Evolutionary conservation across 1,139 yeast species (phyloP), one percentile per base, ranked within the genome.

Genomic region (Candida sanyaensis): DNA sequence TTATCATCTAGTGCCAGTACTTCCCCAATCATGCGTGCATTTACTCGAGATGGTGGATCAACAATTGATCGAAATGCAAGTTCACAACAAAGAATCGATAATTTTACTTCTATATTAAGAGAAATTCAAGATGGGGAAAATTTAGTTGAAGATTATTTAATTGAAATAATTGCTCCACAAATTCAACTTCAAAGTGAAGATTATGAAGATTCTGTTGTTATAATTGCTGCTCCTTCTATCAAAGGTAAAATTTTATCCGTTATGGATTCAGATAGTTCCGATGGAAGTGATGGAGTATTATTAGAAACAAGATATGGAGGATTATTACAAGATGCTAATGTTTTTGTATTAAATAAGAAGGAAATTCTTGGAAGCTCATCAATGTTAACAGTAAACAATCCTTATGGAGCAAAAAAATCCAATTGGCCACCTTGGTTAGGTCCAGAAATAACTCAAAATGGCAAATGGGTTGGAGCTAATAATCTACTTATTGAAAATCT

Each of bases 111-210:
- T 21, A 80, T 78, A 41, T 60, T 88, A 27, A 73, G 79, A 26
- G 65, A 69, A 30, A 66, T 78, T 1, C 58, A 66, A 2, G 67
- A 68, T 6, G 65, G 69, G 43, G 80, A 81, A 49, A 64, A 61
- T n/a, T 70, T 82, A 5, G 77, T 77, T 17, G 89, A 86, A 54
- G 82, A 86, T 45, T 88, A 81, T 58, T 64, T 84, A 53, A 75
- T 92, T 41, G 88, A 88, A 50, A 75, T 92, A 34, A 73, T 89
- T 10, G 80, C 92, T 1, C 98, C 99, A 0, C 98, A 93, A 62
- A 81, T 93, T 44, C 96, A 92, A 61, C 65, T 92, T 23, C 84
- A 86, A 51, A 78, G 88, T 45, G 85, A 84, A 32, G 80, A 80
- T 45, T 80, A 81, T 42, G 81, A 84, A 0, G 80, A 81, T 43